Evolutionary conservation across 805 yeast species (phyloP).

Genomic region (Spencermartinsiella europaea): DNA sequence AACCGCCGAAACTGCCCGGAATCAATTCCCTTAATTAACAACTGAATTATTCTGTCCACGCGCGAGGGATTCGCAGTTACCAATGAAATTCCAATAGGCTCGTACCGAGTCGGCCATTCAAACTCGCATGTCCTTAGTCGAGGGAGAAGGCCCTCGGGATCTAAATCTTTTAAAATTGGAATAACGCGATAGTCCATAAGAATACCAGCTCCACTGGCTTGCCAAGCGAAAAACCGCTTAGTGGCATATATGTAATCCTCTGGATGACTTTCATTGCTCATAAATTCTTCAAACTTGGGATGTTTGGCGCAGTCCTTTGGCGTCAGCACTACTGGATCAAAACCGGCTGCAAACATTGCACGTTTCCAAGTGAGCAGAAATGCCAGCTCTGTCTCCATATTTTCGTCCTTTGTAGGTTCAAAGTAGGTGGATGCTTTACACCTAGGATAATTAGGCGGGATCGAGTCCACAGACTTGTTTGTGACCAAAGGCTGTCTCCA

Average conservation of each 20-base stretch:
- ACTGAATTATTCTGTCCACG: slow-evolving; percentile 7
- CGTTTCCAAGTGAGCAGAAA: slow-evolving; percentile 24
- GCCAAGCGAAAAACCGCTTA: slow-evolving; percentile 25
- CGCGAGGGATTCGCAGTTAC: slow-evolving; percentile 13
- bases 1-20: slow-evolving; percentile 1
- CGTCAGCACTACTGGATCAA: slow-evolving; percentile 25
- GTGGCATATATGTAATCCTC: slow-evolving; percentile 7
- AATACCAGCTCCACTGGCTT: slow-evolving; percentile 23
- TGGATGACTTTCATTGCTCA: slow-evolving; percentile 1
- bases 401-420: slow-evolving; percentile 1
- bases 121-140: slow-evolving; percentile 17
- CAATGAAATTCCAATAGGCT: slow-evolving; percentile 18
- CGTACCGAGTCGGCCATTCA: slow-evolving; percentile 17
- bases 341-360: slow-evolving; percentile 28
- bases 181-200: slow-evolving; percentile 22
- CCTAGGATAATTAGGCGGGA: not conserved
- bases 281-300: slow-evolving; percentile 14
- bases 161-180: slow-evolving; percentile 18
- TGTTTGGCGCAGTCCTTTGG: slow-evolving; percentile 16
- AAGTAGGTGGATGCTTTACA: slow-evolving; percentile 14
- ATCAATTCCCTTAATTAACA: slow-evolving; percentile 7
- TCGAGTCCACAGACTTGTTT: not conserved
- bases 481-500: slow-evolving; percentile 14
- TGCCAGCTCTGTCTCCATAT: slow-evolving; percentile 13
- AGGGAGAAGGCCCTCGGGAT: slow-evolving; percentile 11